Percentiles rank a stretch among this genome's conserved stretches.
Conservation (phyloP, 2,329 filamentous ascomycete species). For the Blastomyces silverae region DNA sequence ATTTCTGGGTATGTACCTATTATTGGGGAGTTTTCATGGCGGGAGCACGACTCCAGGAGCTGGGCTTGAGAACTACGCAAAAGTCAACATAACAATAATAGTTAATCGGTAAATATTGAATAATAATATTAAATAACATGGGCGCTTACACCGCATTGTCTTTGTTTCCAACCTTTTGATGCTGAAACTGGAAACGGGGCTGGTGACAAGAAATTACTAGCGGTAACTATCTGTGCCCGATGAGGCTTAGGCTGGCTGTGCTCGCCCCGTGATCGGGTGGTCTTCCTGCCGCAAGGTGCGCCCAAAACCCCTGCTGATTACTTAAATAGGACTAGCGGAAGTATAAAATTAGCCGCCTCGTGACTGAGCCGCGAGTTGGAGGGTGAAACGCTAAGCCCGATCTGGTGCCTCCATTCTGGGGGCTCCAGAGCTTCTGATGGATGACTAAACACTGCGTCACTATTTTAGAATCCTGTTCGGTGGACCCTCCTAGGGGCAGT, state of each 20-base stretch:
- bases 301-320: background rate
- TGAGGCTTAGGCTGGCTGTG: conserved; percentile 1
- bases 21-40: background rate
- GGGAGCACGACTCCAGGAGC: background rate
- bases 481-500: background rate
- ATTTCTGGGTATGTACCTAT: background rate
- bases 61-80: background rate
- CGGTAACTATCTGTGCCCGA: background rate
- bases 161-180: background rate
- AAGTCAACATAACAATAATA: background rate
- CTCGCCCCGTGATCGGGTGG: background rate
- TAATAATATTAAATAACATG: background rate
- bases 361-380: conserved; percentile 1
- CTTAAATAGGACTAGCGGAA: conserved; percentile 15
- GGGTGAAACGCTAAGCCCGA: background rate
- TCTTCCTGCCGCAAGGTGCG: background rate
- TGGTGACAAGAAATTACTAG: background rate
- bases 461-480: no score
- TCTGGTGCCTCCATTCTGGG: no score
- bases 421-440: no score
- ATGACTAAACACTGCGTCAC: conserved; percentile 2
- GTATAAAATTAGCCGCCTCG: conserved; percentile 6
- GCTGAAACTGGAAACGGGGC: background rate
- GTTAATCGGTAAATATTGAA: background rate
- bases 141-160: background rate